Evolutionary conservation across 2,329 filamentous ascomycete genomes (phyloP).

Genomic region (Raffaelea albimanens): DNA sequence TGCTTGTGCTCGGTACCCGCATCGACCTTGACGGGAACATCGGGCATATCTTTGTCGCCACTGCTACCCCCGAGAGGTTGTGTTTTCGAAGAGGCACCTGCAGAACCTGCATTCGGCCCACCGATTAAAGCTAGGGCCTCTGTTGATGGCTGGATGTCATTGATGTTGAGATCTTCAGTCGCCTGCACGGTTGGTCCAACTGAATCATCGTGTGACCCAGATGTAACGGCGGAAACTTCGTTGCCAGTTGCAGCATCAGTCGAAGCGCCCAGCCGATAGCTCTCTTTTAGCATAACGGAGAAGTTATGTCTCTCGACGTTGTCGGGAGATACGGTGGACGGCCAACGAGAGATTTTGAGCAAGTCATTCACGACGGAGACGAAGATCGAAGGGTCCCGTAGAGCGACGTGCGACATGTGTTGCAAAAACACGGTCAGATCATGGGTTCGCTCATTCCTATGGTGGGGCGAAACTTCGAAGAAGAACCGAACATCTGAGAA

Average conservation of each 20-base stretch:
- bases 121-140: constrained; percentile 25
- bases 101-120: constrained; percentile 10
- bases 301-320: constrained; percentile 3
- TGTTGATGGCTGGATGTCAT: constrained; percentile 51
- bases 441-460: constrained; percentile 41
- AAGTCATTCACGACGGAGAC: constrained; percentile 81
- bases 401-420: constrained; percentile 65
- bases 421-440: constrained; percentile 69
- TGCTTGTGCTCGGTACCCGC: constrained; percentile 54
- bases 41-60: constrained; percentile 49
- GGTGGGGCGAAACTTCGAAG: constrained; percentile 51
- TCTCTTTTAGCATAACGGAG: constrained; percentile 4
- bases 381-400: constrained; percentile 78
- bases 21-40: constrained; percentile 58
- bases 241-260: background rate
- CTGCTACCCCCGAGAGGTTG: background rate
- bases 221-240: background rate
- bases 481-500: constrained; percentile 74
- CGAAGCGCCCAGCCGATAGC: background rate
- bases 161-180: constrained; percentile 35
- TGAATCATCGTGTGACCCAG: constrained; percentile 24
- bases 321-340: constrained; percentile 7
- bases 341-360: constrained; percentile 61
- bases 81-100: background rate
- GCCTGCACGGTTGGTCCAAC: constrained; percentile 35